Conservation (phyloP, 768 basidiomycete species). For the Chalciporus chontae region DNA sequence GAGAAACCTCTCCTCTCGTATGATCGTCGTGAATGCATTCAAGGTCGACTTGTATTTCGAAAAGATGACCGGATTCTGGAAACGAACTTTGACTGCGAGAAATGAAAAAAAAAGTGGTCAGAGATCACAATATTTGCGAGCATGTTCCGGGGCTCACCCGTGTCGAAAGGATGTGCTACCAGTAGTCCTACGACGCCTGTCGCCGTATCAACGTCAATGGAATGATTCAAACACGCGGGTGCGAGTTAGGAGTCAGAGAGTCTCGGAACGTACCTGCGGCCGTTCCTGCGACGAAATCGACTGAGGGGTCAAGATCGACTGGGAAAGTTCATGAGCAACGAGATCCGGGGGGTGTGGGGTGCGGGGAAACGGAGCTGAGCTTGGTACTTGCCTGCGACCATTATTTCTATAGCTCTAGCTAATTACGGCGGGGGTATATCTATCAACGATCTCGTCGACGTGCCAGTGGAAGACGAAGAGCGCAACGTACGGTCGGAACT, state of each 20-base stretch:
- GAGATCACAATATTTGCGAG: neutral
- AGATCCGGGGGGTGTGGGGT: neutral
- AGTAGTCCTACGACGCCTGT: constrained; percentile 60
- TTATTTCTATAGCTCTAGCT: constrained; percentile 9
- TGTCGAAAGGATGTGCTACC: constrained; percentile 79
- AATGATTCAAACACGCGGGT: no score
- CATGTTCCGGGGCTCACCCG: constrained; percentile 34
- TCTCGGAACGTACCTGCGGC: constrained; percentile 43
- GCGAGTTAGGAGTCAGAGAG: neutral
- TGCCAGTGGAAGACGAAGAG: neutral
- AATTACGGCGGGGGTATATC: neutral
- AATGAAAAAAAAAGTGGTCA: neutral
- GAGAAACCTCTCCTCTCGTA: constrained; percentile 62
- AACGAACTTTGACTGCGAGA: constrained; percentile 79
- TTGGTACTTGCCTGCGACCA: constrained; percentile 18
- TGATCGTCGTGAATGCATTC: constrained; percentile 64
- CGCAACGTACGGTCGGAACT: neutral
- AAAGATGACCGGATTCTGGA: constrained; percentile 63
- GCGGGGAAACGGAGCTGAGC: neutral
- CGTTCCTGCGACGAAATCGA: constrained; percentile 81
- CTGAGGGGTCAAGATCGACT: constrained; percentile 50
- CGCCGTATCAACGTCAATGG: neutral
- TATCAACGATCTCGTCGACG: neutral
- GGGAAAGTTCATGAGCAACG: constrained; percentile 2
- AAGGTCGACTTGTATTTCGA: constrained; percentile 58